Evolutionary conservation across 2,329 filamentous ascomycete species (phyloP), one percentile per base, ranked within the genome.

Genomic region (Pseudopithomyces maydicus): DNA sequence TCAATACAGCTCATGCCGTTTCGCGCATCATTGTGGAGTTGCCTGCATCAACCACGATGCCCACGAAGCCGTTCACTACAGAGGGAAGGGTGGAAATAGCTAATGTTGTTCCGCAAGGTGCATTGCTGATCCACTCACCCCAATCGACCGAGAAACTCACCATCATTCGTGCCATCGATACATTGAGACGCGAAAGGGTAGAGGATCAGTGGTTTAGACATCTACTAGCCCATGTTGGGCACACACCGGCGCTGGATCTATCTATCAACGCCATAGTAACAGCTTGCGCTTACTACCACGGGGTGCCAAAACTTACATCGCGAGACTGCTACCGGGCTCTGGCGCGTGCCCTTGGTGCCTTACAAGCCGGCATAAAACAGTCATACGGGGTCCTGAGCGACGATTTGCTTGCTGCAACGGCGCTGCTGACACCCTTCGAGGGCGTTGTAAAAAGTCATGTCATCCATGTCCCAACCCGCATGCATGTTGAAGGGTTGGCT

Each of bases 141-240:
- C 44, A 47, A 32, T 47, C 44, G 20, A 45, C 52, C 43, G 58
- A 61, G 44, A 52, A 50, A 49, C 48, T 55, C 46, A 29, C 59
- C 51, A 61, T 61, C 54, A 59, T 59, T 15, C 53, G 52, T 11
- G 56, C 61, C 6, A 23, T 61, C 50, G 58, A 59, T 55, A 56
- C 56, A 29, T 47, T 63, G 41, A 58, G 46, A 44, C 29, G 51
- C 56, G 54, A 61, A 41, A 57, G 55, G 48, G 58, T 63, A 43
- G 61, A 63, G 51, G 14, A 54, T 15, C 56, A 63, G 61, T 63
- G 58, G 55, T 61, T 63, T 38, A 58, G 56, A 53, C 61, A 63
- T 52, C 56, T 63, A 26, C 61, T 58, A 36, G 56, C 58, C 51
- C 56, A 57, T 44, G 56, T 61, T 17, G 61, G 61, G 32, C 42